Evolutionary conservation across 2,329 filamentous ascomycete species (phyloP).

Genomic region (Aspergillus ochraceoroseus): DNA sequence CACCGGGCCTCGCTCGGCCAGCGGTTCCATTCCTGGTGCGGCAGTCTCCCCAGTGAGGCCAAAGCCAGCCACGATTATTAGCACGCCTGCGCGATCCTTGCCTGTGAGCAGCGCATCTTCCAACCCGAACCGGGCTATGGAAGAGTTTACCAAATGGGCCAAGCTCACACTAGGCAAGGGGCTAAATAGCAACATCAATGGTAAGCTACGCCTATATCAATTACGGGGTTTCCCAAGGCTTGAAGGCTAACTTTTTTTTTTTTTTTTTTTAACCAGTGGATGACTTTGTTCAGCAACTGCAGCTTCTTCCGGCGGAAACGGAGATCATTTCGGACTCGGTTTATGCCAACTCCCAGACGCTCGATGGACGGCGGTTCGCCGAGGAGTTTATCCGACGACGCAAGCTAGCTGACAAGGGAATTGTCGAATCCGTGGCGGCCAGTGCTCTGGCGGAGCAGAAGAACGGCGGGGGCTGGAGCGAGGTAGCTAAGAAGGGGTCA

Average conservation of each 20-base stretch:
- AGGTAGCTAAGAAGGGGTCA: slow-evolving; percentile 89
- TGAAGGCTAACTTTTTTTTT: slow-evolving; percentile 32
- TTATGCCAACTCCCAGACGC: slow-evolving; percentile 78
- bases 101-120: slow-evolving; percentile 42
- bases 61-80: slow-evolving; percentile 50
- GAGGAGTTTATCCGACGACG: slow-evolving; percentile 92
- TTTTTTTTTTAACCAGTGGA: slow-evolving; percentile 55
- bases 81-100: slow-evolving; percentile 47
- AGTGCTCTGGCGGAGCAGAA: slow-evolving; percentile 50
- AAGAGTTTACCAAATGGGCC: slow-evolving; percentile 94
- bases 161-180: slow-evolving; percentile 72
- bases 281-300: slow-evolving; percentile 70
- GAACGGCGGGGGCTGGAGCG: slow-evolving; percentile 75
- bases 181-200: slow-evolving; percentile 61
- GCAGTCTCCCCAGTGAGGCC: slow-evolving; percentile 44
- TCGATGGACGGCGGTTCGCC: slow-evolving; percentile 88
- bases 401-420: slow-evolving; percentile 86
- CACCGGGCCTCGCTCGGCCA: slow-evolving; percentile 46
- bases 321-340: slow-evolving; percentile 85
- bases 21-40: slow-evolving; percentile 37
- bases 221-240: slow-evolving; percentile 2
- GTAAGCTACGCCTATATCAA: slow-evolving; percentile 43
- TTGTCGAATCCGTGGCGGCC: slow-evolving; percentile 61
- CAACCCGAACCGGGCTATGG: slow-evolving; percentile 62
- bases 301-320: slow-evolving; percentile 69